A percentile compares a stretch with the other conserved stretches of the same genome.
phyloP scores from a whole-genome alignment of 352 stramenopile genomes.

The Phytophthora kernoviae region DNA sequence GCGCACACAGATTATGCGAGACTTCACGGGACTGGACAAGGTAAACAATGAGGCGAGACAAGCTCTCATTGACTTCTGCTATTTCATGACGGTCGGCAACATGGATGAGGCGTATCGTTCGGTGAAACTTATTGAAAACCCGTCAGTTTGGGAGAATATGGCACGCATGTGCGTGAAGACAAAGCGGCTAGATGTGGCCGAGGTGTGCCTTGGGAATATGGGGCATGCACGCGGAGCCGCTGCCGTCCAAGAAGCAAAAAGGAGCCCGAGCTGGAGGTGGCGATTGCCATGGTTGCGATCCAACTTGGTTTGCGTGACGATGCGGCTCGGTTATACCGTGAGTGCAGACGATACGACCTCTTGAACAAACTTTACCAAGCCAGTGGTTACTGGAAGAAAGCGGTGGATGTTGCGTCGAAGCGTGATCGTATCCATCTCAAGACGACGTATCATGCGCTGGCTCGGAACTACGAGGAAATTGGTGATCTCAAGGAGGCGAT shows the following conservation, averaged over 20 bases:
- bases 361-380: conserved; percentile 93
- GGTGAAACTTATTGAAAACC: conserved; percentile 93
- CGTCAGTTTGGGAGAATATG: conserved; percentile 96
- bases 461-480: conserved; percentile 90
- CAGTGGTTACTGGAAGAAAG: conserved; percentile 91
- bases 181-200: conserved; percentile 93
- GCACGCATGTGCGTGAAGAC: conserved; percentile 97
- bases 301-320: conserved; percentile 93
- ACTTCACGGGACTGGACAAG: conserved; percentile 93
- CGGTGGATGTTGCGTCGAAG: conserved; percentile 86
- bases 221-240: conserved; percentile 89
- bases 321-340: conserved; percentile 89
- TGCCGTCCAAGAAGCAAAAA: conserved; percentile 81
- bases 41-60: conserved; percentile 84
- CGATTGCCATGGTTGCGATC: conserved; percentile 92
- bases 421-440: conserved; percentile 93
- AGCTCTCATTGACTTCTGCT: conserved; percentile 95
- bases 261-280: conserved; percentile 77
- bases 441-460: conserved; percentile 89
- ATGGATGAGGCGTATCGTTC: conserved; percentile 95
- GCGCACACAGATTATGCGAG: conserved; percentile 89
- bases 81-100: conserved; percentile 94
- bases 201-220: conserved; percentile 96
- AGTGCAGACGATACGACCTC: conserved; percentile 92
- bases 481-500: conserved; percentile 91